These are phyloP conservation scores for Xylariaceae sp. DNA, from an alignment of 2,329 filamentous ascomycete species.

Conservation along the genomic window DNA sequence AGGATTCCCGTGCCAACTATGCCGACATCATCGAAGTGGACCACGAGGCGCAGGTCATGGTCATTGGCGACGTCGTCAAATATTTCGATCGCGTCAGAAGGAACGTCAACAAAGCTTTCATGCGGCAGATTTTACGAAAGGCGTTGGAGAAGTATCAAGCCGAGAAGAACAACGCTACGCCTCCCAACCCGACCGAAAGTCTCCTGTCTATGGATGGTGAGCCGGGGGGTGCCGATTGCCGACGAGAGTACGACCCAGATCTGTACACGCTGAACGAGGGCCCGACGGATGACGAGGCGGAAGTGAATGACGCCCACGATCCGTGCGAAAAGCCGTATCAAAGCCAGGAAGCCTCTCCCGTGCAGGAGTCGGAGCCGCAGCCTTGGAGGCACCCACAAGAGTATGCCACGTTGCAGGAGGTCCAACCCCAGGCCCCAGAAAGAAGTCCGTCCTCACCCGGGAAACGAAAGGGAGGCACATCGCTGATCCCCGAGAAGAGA, in stretches of 20 bases:
- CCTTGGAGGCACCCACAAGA: background rate
- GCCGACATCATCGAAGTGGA: slow-evolving; percentile 37
- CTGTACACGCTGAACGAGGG: slow-evolving; percentile 18
- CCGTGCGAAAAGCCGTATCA: background rate
- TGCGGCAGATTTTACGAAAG: slow-evolving; percentile 35
- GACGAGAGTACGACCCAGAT: slow-evolving; percentile 9
- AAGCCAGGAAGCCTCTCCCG: background rate
- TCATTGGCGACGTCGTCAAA: slow-evolving; percentile 35
- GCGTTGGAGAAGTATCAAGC: slow-evolving; percentile 35
- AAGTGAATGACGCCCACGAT: background rate
- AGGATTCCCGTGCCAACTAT: slow-evolving; percentile 37
- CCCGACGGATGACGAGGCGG: slow-evolving; percentile 16
- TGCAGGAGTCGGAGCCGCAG: background rate
- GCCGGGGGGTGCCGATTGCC: slow-evolving; percentile 14
- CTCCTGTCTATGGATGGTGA: slow-evolving; percentile 20
- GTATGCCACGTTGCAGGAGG: background rate
- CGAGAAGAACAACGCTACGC: slow-evolving; percentile 16
- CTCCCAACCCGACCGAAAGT: slow-evolving; percentile 5
- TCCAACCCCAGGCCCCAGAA: background rate
- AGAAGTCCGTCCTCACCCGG: background rate
- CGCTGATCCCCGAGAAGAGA: background rate
- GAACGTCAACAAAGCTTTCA: slow-evolving; percentile 38
- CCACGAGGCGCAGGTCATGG: slow-evolving; percentile 36
- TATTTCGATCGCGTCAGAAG: slow-evolving; percentile 37
- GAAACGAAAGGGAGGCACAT: background rate